Base-by-base conservation (phyloP, 2,329 filamentous ascomycete species). In the Xylariales sp. region DNA sequence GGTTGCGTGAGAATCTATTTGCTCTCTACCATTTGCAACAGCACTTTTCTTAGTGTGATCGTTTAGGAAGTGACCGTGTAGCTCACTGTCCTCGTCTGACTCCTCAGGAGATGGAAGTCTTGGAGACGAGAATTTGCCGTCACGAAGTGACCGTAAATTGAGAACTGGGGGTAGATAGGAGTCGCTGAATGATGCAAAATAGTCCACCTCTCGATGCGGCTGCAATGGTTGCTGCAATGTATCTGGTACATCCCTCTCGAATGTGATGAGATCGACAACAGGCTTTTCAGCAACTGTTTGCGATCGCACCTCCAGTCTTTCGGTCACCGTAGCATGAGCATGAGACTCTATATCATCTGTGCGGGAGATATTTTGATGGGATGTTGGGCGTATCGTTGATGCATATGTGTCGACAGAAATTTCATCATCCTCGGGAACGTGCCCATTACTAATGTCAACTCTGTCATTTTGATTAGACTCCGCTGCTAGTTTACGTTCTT, bases 151-250 rank as follows among this genome's bases (percentile, higher is more conserved):
- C 7, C 67, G 65, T n/a, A 78, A 58, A 53, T 78, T 75, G 8
- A 77, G 63, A 23, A 71, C 63, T 10, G 76, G 75, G 32, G 74
- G 74, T 16, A 74, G 65, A 60, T 77, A 78, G 3, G 77, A 73
- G 49, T 78, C 74, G 50, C 53, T 75, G 10, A 78, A 73, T 48
- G 77, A 77, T 8, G 72, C 67, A 36, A 78, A 77, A 56, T 77
- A 78, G 60, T 78, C 76, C 3, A 71, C 65, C 8, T 75, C 73
- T 61, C 70, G 71, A 14, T 74, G 70, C 39, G 66, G 50, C 43
- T 72, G 68, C 18, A 58, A 45, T 53, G 71, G 65, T 49, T 72
- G 65, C 52, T 66, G 69, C 9, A 62, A 53, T 16, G 49, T 61
- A 54, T 53, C 55, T 28, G 65, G 63, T 5, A 52, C 43, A 30